Evolutionary conservation across 257 asterid genomes (phyloP).

Genomic region (Solanum etuberosum): DNA sequence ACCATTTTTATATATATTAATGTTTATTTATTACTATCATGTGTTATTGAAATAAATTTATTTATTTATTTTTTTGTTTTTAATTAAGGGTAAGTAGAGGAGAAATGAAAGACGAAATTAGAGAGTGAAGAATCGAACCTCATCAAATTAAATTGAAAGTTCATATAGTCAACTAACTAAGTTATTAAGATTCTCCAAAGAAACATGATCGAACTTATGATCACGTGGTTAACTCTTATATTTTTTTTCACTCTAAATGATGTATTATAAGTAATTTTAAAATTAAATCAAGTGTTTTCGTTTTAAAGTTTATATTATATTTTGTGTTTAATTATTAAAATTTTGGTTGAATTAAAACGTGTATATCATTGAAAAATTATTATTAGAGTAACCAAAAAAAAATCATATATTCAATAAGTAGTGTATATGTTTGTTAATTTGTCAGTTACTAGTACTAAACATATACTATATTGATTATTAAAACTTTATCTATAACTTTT

Average conservation of each 20-base stretch:
- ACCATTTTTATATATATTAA: background rate
- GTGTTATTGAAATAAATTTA: too few relatives aligned
- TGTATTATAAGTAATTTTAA: background rate
- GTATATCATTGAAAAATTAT: background rate
- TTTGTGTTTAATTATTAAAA: background rate
- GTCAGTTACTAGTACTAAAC: background rate
- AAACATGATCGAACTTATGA: background rate
- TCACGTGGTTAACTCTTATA: background rate
- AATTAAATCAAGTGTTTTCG: background rate
- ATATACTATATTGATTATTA: background rate
- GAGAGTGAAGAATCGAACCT: background rate
- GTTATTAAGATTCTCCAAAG: background rate
- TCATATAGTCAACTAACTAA: background rate
- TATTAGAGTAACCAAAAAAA: background rate
- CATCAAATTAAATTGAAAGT: background rate
- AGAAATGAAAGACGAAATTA: background rate
- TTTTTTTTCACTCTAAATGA: background rate
- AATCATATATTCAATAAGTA: background rate
- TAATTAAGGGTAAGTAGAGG: background rate
- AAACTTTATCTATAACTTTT: background rate
- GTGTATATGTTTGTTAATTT: background rate
- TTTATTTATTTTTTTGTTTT: too few relatives aligned
- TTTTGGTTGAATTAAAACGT: background rate
- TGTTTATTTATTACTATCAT: background rate
- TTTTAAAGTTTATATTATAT: background rate